Percentiles rank a stretch among this genome's conserved stretches.
These are phyloP conservation scores for Camillea tinctor DNA, from an alignment of 2,329 filamentous ascomycete species.

Conservation along the genomic window DNA sequence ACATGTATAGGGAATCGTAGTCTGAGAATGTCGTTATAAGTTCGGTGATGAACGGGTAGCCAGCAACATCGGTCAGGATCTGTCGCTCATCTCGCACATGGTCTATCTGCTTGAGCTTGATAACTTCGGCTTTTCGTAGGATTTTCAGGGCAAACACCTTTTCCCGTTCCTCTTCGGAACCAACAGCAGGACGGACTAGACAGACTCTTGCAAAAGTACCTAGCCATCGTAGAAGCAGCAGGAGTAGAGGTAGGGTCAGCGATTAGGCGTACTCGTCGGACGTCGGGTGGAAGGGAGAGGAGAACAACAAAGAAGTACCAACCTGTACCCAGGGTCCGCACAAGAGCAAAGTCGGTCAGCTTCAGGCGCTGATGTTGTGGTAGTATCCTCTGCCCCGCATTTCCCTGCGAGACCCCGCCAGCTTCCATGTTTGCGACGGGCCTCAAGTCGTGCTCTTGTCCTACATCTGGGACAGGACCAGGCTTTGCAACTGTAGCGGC, in stretches of 20 bases:
- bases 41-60: constrained; percentile 80
- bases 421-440: constrained; percentile 22
- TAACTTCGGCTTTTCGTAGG: constrained; percentile 67
- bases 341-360: constrained; percentile 65
- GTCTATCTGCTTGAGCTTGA: constrained; percentile 82
- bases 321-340: constrained; percentile 78
- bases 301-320: constrained; percentile 24
- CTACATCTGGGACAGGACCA: constrained; percentile 21
- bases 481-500: constrained; percentile 33
- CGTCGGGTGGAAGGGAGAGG: neutral
- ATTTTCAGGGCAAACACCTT: constrained; percentile 83
- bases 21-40: constrained; percentile 79
- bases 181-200: constrained; percentile 65
- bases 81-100: constrained; percentile 82
- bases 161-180: constrained; percentile 51
- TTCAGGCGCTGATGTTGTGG: constrained; percentile 37
- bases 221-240: constrained; percentile 34
- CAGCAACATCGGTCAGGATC: constrained; percentile 73
- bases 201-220: constrained; percentile 82
- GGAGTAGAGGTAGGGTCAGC: constrained; percentile 1
- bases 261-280: neutral
- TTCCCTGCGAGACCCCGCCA: constrained; percentile 16
- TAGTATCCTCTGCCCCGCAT: constrained; percentile 27
- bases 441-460: constrained; percentile 22
- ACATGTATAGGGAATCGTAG: constrained; percentile 75